Evolutionary conservation across 2,329 filamentous ascomycete genomes (phyloP).

Genomic region (Hymenoscyphus fraxineus): DNA sequence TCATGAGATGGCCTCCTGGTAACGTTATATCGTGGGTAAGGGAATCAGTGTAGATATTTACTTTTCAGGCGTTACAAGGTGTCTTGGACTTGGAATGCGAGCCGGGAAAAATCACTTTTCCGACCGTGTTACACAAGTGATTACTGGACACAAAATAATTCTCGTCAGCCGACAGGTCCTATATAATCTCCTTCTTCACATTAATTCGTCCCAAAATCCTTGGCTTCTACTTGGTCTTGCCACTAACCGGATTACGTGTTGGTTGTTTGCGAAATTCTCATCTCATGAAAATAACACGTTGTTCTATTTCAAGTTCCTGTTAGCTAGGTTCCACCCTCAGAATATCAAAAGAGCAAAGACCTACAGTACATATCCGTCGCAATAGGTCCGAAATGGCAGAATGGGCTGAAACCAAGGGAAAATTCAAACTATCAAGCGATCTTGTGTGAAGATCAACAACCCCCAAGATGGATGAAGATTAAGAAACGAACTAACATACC

Average conservation of each 20-base stretch:
- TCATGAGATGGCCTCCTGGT: neutral
- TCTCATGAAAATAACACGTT: neutral
- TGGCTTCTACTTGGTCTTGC: neutral
- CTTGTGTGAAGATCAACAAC: neutral
- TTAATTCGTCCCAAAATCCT: neutral
- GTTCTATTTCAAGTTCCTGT: neutral
- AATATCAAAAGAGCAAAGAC: neutral
- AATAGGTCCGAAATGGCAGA: neutral
- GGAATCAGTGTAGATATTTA: neutral
- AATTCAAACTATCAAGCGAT: neutral
- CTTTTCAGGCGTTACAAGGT: neutral
- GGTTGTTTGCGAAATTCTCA: neutral
- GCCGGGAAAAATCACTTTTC: neutral
- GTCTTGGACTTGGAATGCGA: neutral
- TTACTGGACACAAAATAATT: neutral
- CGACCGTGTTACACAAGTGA: neutral
- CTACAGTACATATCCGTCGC: neutral
- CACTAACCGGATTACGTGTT: neutral
- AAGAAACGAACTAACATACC: neutral
- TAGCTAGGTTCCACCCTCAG: neutral
- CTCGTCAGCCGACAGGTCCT: neutral
- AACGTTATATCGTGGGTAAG: neutral
- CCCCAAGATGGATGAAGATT: neutral
- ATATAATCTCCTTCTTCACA: too few species aligned
- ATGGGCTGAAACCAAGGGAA: neutral